Evolutionary conservation across 2,329 filamentous ascomycete species (phyloP), one percentile per base, ranked within the genome.

Genomic region (Mycosphaerella sp.): DNA sequence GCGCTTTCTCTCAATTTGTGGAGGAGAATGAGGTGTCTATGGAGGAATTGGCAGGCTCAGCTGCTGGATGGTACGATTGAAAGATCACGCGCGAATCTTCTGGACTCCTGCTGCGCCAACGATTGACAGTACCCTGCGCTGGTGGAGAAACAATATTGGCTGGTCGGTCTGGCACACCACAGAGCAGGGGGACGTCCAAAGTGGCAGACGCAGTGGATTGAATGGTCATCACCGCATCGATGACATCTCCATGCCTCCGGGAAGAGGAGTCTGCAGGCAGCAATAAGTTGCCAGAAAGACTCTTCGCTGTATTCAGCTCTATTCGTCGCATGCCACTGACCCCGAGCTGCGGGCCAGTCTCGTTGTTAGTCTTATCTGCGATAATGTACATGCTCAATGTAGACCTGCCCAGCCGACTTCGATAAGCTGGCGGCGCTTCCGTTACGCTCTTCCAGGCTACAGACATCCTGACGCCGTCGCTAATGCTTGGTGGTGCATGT

Each of bases 31-130:
- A 64, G 36, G 76, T 85, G 13, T 72, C 75, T 18, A 75, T 72
- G 53, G 82, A 85, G 57, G 87, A 91, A 68, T 75, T 87, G 67
- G 89, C 84, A 12, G 89, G 86, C 12, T 80, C 89, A 72, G 79
- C 74, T 63, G 75, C 72, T 50, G 76, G 70, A 40, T 72, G 66
- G 67, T 66, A 65, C 14, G 68, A 66, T 34, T 68, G 58, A 66
- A 25, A 27, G 14, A 14, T n/a, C 36, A 17, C 12, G 17, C 32
- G 18, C 10, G 10, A n/a, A n/a, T n/a, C n/a, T n/a, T n/a, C n/a
- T 39, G 8, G 5, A 18, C 17, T 36, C 42, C 30, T 45, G 28
- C 30, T 32, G 21, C 21, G 21, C 21, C 21, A 4, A 21, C 21
- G 21, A 21, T 21, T 21, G 21, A 21, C 21, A 21, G 21, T 21